These are phyloP conservation scores for Pseudogymnoascus sp. DNA, from an alignment of 2,329 filamentous ascomycete genomes.

Conservation along the genomic window DNA sequence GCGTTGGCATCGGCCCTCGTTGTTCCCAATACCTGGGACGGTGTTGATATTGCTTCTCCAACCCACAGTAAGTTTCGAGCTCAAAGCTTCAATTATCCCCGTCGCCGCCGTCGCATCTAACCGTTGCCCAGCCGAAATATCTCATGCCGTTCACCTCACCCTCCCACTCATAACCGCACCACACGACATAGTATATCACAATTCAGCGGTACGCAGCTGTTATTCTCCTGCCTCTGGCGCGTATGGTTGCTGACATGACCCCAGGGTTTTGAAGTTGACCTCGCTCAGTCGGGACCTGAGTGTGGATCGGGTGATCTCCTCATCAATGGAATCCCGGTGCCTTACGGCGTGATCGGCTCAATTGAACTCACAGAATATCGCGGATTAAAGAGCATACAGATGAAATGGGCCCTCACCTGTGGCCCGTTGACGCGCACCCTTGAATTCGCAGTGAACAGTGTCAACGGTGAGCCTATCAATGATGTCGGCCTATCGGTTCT, in stretches of 20 bases:
- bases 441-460: background rate
- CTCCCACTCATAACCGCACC: background rate
- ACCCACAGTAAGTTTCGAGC: background rate
- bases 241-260: background rate
- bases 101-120: background rate
- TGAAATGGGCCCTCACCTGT: background rate
- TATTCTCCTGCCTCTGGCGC: background rate
- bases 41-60: background rate
- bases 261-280: background rate
- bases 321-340: background rate
- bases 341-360: background rate
- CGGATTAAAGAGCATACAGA: background rate
- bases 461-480: background rate
- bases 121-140: background rate
- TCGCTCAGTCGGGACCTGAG: background rate
- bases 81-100: background rate
- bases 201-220: background rate
- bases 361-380: background rate
- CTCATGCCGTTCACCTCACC: background rate
- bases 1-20: slow-evolving; percentile 5
- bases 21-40: slow-evolving; percentile 1
- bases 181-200: background rate
- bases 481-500: background rate
- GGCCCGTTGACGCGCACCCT: slow-evolving; percentile 3
- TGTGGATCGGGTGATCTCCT: background rate